phyloP scores from a whole-genome alignment of 2,329 filamentous ascomycete species.

The Colletotrichum coccodes region DNA sequence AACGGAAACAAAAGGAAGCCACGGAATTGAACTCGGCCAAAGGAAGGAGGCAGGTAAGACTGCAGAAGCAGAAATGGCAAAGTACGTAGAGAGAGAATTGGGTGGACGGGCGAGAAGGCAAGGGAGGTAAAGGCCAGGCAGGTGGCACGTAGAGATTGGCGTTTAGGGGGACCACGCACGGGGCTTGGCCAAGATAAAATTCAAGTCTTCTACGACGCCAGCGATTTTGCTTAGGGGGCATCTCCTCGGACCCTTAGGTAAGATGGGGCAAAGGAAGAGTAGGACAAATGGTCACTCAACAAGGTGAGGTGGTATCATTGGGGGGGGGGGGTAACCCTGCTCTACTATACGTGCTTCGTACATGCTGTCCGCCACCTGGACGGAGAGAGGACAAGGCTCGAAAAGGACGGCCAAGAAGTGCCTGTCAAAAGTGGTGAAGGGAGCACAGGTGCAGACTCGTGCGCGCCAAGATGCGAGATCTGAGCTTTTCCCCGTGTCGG shows the following conservation, averaged over 20 bases:
- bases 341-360: no score
- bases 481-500: slow-evolving; percentile 23
- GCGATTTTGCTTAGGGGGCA: background rate
- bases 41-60: slow-evolving; percentile 2
- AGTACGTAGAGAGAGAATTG: slow-evolving; percentile 18
- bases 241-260: background rate
- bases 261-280: background rate
- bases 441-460: background rate
- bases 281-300: no score
- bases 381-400: background rate
- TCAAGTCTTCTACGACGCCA: background rate
- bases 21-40: background rate
- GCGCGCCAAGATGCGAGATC: slow-evolving; percentile 27
- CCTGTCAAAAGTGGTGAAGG: background rate
- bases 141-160: slow-evolving; percentile 20
- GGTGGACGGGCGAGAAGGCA: background rate
- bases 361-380: no score
- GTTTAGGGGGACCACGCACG: slow-evolving; percentile 8
- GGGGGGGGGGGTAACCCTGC: no score
- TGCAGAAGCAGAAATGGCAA: slow-evolving; percentile 4
- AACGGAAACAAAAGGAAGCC: slow-evolving; percentile 2
- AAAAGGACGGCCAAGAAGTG: background rate
- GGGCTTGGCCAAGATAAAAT: slow-evolving; percentile 17
- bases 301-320: background rate
- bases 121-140: slow-evolving; percentile 8